Percentiles rank a stretch among this genome's conserved stretches.
These are phyloP conservation scores for Monoraphidium neglectum DNA, from an alignment of 139 green algal genomes.

Conservation along the genomic window DNA sequence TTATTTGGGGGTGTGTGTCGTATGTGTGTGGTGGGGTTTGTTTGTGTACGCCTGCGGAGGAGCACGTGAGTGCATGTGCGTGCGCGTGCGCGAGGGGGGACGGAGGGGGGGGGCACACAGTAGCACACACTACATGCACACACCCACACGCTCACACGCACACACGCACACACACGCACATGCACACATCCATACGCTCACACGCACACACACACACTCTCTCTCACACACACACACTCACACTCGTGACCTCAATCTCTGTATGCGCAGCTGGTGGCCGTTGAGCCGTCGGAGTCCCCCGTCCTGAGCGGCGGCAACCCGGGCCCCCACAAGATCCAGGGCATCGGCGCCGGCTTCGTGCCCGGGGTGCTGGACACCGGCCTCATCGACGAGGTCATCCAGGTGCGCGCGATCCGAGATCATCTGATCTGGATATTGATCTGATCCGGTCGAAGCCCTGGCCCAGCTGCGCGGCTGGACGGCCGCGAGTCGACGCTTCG, in stretches of 20 bases:
- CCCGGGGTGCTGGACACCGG: slow-evolving; percentile 90
- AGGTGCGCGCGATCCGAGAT: no score
- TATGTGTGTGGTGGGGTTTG: background rate
- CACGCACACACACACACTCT: background rate
- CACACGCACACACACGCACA: background rate
- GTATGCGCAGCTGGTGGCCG: slow-evolving; percentile 82
- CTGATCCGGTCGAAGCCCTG: no score
- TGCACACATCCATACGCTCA: background rate
- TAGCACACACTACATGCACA: background rate
- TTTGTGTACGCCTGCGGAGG: no score
- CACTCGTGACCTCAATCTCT: no score
- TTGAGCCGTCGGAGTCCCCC: slow-evolving; percentile 93
- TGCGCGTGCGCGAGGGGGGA: no score
- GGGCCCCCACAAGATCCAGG: slow-evolving; percentile 98
- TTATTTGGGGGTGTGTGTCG: background rate
- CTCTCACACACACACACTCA: background rate
- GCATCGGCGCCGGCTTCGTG: slow-evolving; percentile 92
- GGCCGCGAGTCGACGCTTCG: no score
- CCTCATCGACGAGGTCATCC: slow-evolving; percentile 89
- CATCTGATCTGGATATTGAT: background rate
- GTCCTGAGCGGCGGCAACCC: slow-evolving; percentile 92
- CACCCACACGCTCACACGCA: background rate
- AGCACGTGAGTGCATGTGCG: no score
- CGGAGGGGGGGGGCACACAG: no score
- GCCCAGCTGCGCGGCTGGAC: no score